Evolutionary conservation across 106 monocot genomes (phyloP).

Genomic region (Xerophyta viscosa): DNA sequence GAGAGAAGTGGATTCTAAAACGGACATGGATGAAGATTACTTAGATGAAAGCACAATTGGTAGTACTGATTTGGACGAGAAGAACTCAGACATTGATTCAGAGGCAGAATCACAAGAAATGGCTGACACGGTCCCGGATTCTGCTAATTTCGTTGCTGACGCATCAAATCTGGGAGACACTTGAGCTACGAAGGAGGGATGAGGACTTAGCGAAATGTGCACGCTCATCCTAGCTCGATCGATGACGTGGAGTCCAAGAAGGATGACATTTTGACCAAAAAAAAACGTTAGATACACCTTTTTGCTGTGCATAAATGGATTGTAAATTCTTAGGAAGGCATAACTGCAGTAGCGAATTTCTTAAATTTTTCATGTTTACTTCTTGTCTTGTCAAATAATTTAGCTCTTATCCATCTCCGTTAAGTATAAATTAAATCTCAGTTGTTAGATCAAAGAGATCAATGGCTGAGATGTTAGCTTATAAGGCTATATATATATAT

Average conservation of each 20-base stretch:
- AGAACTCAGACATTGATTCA: constrained; percentile 32
- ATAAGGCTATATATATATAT: too few species aligned
- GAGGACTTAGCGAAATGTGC: constrained; percentile 1
- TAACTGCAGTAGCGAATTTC: too few species aligned
- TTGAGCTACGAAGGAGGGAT: constrained; percentile 43
- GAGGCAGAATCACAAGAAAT: constrained; percentile 29
- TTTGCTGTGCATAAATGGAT: too few species aligned
- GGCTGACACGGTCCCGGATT: constrained; percentile 14
- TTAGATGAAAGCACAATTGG: constrained; percentile 24
- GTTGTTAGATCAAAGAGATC: too few species aligned
- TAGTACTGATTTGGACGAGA: constrained; percentile 32
- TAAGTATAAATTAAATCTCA: too few species aligned
- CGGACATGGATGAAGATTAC: constrained; percentile 18
- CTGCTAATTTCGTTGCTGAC: constrained; percentile 12
- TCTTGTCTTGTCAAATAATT: too few species aligned
- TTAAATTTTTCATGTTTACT: too few species aligned
- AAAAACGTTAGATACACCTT: too few species aligned
- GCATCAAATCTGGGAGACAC: constrained; percentile 21
- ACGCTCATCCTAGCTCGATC: constrained; percentile 5
- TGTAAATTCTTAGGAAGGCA: too few species aligned
- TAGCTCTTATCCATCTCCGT: too few species aligned
- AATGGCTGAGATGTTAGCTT: too few species aligned
- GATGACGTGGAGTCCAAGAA: constrained; percentile 12
- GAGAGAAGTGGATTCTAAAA: constrained; percentile 6
- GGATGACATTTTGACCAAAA: neutral